Conservation (phyloP, 1,139 yeast species). For the Zhuliangozyma blackwelliae region DNA sequence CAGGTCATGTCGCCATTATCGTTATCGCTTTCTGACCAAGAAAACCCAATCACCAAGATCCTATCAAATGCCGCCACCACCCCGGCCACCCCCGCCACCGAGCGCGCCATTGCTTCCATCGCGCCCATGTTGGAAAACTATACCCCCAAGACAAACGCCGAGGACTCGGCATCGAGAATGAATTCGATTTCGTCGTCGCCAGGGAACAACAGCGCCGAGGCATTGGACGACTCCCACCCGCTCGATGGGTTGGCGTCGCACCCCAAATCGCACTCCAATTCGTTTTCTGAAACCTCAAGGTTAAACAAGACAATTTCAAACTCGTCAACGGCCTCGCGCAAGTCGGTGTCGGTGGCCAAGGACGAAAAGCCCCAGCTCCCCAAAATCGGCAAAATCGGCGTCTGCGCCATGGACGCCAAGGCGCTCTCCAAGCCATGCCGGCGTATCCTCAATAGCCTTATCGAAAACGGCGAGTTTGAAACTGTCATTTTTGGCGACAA, state of each 20-base stretch:
- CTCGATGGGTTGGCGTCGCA: neutral
- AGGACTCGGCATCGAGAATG: slow-evolving; percentile 33
- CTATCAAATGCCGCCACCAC: slow-evolving; percentile 2
- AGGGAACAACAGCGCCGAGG: neutral
- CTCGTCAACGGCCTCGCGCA: slow-evolving; percentile 29
- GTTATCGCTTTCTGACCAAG: slow-evolving; percentile 13
- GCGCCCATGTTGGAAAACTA: slow-evolving; percentile 74
- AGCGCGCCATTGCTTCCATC: slow-evolving; percentile 68
- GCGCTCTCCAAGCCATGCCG: slow-evolving; percentile 95
- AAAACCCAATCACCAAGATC: slow-evolving; percentile 2
- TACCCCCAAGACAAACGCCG: slow-evolving; percentile 66
- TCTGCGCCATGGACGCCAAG: slow-evolving; percentile 98
- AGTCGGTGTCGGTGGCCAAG: slow-evolving; percentile 40
- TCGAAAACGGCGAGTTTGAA: slow-evolving; percentile 93
- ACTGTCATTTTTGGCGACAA: slow-evolving; percentile 97
- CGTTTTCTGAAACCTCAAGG: slow-evolving; percentile 8
- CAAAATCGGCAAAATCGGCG: slow-evolving; percentile 90
- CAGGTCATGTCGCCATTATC: slow-evolving; percentile 35
- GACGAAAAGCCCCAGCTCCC: slow-evolving; percentile 54
- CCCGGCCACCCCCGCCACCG: slow-evolving; percentile 31
- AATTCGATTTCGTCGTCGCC: slow-evolving; percentile 20
- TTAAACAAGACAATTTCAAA: slow-evolving; percentile 38
- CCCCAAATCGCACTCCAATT: slow-evolving; percentile 5
- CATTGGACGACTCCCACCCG: neutral
- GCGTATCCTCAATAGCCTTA: slow-evolving; percentile 78